Evolutionary conservation across 2,329 filamentous ascomycete species (phyloP), one percentile per base, ranked within the genome.

Genomic region (Xylaria sp.): DNA sequence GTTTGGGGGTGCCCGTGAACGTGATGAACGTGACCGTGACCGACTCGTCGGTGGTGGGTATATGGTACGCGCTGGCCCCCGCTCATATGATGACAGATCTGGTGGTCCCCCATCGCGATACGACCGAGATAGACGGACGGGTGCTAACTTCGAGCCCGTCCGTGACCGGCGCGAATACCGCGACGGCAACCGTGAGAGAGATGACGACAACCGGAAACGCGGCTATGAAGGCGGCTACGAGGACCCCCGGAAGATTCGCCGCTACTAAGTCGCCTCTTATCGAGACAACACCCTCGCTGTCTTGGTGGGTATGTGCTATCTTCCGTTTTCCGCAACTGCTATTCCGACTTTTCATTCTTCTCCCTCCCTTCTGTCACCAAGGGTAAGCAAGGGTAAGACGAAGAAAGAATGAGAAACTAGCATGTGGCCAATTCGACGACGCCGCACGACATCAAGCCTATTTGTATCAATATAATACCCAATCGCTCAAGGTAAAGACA

Each of bases 61-160:
- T 85, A 86, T 83, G 81, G 82, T 80, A 76, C 83, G 85, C 74
- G 80, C 81, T 70, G 82, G 85, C 73, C 85, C 86, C 76, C 86
- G 87, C 80, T 86, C 84, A 83, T 86, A 78, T 82, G 88, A 89
- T 76, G 88, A 89, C 80, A 87, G 86, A 79, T 79, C 79, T 70
- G 82, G 82, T 73, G 81, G 81, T 69, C 84, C 69, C 27, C 69
- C 86, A 74, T 85, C 88, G 72, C 85, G 71, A 71, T 76, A 74
- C 68, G 77, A 78, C 64, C 76, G 77, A 68, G 77, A 78, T 54
- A 73, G 77, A 70, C 76, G 78, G 65, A 77, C 78, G 63, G 78
- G 79, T 39, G 92, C 92, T 82, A 96, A 97, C 82, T 91, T 92
- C 81, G 93, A 97, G 79, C 93, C 93, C 69, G 88, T 96, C 78